Percentiles rank a stretch among this genome's conserved stretches.
These are phyloP conservation scores for Colletotrichum siamense DNA, from an alignment of 2,329 filamentous ascomycete species.

Conservation along the genomic window DNA sequence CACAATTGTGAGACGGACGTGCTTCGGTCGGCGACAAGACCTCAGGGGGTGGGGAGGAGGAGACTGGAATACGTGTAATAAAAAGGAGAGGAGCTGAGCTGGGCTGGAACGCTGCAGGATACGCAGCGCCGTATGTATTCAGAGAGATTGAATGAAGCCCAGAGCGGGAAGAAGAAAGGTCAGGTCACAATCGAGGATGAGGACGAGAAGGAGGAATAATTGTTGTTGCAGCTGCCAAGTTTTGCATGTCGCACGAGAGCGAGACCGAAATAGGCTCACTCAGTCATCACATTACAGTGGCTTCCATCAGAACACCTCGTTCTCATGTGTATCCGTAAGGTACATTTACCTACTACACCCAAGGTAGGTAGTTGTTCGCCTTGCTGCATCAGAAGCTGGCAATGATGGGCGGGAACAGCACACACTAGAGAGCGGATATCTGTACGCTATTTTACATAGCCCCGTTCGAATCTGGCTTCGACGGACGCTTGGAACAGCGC, in stretches of 20 bases:
- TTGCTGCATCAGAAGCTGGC: background rate
- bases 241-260: constrained; percentile 2
- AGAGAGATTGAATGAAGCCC: background rate
- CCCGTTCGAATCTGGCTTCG: background rate
- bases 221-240: constrained; percentile 3
- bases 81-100: background rate
- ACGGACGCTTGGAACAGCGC: background rate
- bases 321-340: background rate
- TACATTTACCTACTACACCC: background rate
- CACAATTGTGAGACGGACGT: background rate
- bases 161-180: background rate
- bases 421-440: background rate
- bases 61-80: background rate
- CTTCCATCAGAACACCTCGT: background rate
- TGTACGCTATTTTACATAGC: background rate
- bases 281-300: background rate
- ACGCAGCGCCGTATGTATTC: background rate
- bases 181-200: background rate
- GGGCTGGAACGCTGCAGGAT: background rate
- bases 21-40: constrained; percentile 8
- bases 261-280: background rate
- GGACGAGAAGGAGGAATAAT: background rate
- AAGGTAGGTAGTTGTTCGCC: background rate
- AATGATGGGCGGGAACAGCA: background rate
- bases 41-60: background rate